These are phyloP conservation scores for Barbarea vulgaris DNA, from an alignment of 345 rosid genomes.

Conservation along the genomic window DNA sequence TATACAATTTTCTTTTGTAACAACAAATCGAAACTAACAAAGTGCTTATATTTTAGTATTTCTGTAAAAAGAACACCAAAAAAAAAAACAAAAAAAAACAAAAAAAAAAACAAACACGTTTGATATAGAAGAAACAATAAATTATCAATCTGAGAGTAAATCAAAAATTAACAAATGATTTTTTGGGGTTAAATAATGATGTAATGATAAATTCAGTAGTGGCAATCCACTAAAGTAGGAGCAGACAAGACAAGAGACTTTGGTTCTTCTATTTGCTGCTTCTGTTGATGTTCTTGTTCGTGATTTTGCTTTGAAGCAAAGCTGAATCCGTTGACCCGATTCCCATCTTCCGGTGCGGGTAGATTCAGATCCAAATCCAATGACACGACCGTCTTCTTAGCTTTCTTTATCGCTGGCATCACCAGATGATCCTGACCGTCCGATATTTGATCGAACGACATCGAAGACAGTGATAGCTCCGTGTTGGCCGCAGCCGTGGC, in stretches of 20 bases:
- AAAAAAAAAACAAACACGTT: neutral
- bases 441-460: slow-evolving; percentile 47
- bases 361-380: slow-evolving; percentile 91
- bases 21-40: slow-evolving; percentile 32
- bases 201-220: slow-evolving; percentile 54
- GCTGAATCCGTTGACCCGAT: slow-evolving; percentile 43
- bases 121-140: slow-evolving; percentile 12
- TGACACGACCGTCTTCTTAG: slow-evolving; percentile 51
- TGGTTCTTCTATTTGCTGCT: slow-evolving; percentile 39
- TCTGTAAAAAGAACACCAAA: neutral
- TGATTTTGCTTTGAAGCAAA: slow-evolving; percentile 63
- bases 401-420: slow-evolving; percentile 31
- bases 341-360: slow-evolving; percentile 87
- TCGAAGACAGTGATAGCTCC: slow-evolving; percentile 48
- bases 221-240: slow-evolving; percentile 90
- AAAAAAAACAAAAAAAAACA: neutral
- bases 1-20: slow-evolving; percentile 25
- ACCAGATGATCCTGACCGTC: slow-evolving; percentile 46
- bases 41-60: slow-evolving; percentile 21
- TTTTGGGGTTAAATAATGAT: neutral
- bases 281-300: slow-evolving; percentile 45
- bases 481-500: slow-evolving; percentile 39
- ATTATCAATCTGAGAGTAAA: slow-evolving; percentile 13
- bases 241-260: slow-evolving; percentile 59
- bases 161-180: slow-evolving; percentile 13